Evolutionary conservation across 495 filamentous ascomycete species (phyloP), one percentile per base, ranked within the genome.

Genomic region (Apodospora peruviana): DNA sequence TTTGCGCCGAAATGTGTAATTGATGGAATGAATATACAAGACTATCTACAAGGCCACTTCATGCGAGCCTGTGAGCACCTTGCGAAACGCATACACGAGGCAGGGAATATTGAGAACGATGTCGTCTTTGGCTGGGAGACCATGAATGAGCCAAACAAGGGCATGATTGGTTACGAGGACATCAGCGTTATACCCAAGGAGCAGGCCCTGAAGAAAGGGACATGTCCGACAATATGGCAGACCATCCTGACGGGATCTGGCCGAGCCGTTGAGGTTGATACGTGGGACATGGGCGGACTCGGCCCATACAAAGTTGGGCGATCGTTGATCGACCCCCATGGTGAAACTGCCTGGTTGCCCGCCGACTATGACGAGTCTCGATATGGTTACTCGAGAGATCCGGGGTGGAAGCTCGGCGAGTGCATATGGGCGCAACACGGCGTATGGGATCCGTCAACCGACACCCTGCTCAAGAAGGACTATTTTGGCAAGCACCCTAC

Each of bases 351-450:
- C 2, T 98, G 94, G 94, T 68, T 97, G 34, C 81, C 88, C 14
- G 73, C 71, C 12, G 81, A 79, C 36, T 87, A 90, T 61, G 85
- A 96, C 60, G 94, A 97, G 45, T 80, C 79, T 2, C 78, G 82
- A 50, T 98, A 98, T 60, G 90, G 88, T 32, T 98, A 88, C 83
- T 88, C 84, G 55, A 79, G 93, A 53, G 90, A 93, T 59, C 78
- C 86, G 11, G 81, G 72, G 8, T 98, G 93, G 93, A 93, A 85
- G 57, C 67, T 98, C 9, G 94, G 91, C 14, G 83, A 94, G 66
- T 96, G 93, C 61, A 53, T 97, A 23, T 98, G 93, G 93, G 93
- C 94, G 11, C 93, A 97, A 54, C 90, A 97, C 67, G 91, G 90
- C 4, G 82, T 97, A 0, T 98, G 93, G 93, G 90, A 97, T 60